Evolutionary conservation across 805 yeast genomes (phyloP), one percentile per base, ranked within the genome.

Genomic region (Ogataea polymorpha): DNA sequence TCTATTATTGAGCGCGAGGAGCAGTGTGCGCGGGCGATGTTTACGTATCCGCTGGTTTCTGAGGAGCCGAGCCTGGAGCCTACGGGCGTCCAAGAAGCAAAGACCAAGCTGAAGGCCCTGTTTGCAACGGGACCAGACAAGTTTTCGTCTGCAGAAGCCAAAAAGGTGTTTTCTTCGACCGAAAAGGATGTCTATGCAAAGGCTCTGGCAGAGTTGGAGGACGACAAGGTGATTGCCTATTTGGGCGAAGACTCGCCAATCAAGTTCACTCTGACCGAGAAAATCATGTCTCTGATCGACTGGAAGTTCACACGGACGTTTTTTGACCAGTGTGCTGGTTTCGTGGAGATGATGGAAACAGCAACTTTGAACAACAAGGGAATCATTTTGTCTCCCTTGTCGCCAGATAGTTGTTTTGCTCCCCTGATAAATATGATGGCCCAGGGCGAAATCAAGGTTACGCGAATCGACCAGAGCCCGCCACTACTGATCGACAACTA

Each of bases 1-100:
- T 82, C 95, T 1, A 79, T 86, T 82, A 66, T 82, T 39, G 88
- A 82, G 51, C 75, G 84, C 39, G 90, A 86, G 50, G 74, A 74
- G 9, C 63, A 70, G 20, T 60, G 81, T 35, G 61, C 77, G 0
- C 67, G 66, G 26, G 62, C 67, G 2, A 62, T 74, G 0, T 82
- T 77, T 54, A 63, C 71, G 18, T 64, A 56, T 35, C 56, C 68
- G 7, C 49, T 53, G 11, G 46, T 52, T 4, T 44, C 48, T 13
- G 53, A 41, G 6, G 44, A 44, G 17, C 35, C 51, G 16, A 15
- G 16, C 13, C 33, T 12, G n/a, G 43, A 41, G 11, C 62, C 62
- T 12, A 41, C 52, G 1, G 34, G 38, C 5, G 13, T 57, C 11
- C 72, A 74, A 37, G 59, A 63, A 14, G 56, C 75, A 1, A 63